phyloP scores from a whole-genome alignment of 2,329 filamentous ascomycete genomes.

The Aspergillus oerlinghausenensis region DNA sequence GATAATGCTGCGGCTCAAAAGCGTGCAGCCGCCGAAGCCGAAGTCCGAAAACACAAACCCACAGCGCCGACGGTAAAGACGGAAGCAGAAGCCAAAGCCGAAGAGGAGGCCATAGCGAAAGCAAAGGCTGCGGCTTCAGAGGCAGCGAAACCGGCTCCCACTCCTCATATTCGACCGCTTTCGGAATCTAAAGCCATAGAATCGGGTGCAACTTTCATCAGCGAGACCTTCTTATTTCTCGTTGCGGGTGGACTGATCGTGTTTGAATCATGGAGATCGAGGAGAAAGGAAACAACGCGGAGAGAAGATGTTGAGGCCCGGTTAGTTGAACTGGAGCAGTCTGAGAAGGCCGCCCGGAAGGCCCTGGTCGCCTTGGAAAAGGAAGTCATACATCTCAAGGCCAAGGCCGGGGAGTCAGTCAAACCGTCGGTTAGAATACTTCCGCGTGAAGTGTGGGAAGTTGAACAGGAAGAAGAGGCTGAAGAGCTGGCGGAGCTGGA shows the following conservation, averaged over 20 bases:
- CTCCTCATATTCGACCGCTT: constrained; percentile 58
- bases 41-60: constrained; percentile 50
- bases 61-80: constrained; percentile 58
- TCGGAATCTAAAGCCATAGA: constrained; percentile 66
- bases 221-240: constrained; percentile 61
- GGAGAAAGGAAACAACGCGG: constrained; percentile 56
- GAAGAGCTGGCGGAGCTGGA: constrained; percentile 23
- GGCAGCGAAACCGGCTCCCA: constrained; percentile 44
- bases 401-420: constrained; percentile 30
- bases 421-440: constrained; percentile 32
- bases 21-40: constrained; percentile 49
- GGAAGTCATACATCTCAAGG: constrained; percentile 40
- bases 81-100: constrained; percentile 54
- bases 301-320: constrained; percentile 59
- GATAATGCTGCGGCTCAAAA: constrained; percentile 51
- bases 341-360: constrained; percentile 37
- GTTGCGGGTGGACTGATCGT: constrained; percentile 61
- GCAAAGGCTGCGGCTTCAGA: constrained; percentile 41
- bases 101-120: constrained; percentile 47
- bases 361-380: constrained; percentile 44
- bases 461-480: constrained; percentile 25
- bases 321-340: constrained; percentile 54
- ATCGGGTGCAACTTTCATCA: constrained; percentile 64
- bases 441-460: constrained; percentile 38
- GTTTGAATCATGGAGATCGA: constrained; percentile 57